These are phyloP conservation scores for Leishmania guyanensis DNA, from an alignment of 208 protist species.

Conservation along the genomic window DNA sequence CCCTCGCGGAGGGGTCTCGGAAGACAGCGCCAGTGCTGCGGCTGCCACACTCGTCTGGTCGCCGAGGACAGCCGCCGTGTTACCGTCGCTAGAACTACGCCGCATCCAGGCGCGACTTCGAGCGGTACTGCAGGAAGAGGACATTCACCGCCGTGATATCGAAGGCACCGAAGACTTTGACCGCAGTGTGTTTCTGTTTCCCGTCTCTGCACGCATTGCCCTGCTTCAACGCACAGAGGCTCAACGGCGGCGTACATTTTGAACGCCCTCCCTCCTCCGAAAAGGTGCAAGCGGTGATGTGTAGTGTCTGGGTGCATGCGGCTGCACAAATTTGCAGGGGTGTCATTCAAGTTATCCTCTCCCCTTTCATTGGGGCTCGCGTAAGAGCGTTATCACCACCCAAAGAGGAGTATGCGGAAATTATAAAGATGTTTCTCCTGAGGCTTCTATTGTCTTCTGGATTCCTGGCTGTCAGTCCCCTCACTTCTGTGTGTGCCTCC, in stretches of 20 bases:
- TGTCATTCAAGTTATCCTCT: background rate
- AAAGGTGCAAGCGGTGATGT: background rate
- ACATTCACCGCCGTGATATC: slow-evolving; percentile 65
- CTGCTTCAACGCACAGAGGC: slow-evolving; percentile 30
- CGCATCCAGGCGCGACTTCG: slow-evolving; percentile 48
- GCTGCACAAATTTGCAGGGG: background rate
- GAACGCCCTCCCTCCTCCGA: background rate
- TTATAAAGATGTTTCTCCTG: background rate
- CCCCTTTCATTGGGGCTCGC: background rate
- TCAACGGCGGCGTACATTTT: slow-evolving; percentile 11
- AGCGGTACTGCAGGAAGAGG: slow-evolving; percentile 57
- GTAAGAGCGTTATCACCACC: background rate
- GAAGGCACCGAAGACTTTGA: slow-evolving; percentile 72
- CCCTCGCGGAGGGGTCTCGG: slow-evolving; percentile 2
- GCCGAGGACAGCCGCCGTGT: background rate
- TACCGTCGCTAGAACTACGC: slow-evolving; percentile 24
- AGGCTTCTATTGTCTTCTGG: background rate
- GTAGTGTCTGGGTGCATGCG: background rate
- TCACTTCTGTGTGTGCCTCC: background rate
- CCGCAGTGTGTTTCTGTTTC: slow-evolving; percentile 55
- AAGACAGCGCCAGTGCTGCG: background rate
- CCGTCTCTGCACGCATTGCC: slow-evolving; percentile 52
- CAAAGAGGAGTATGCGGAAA: background rate
- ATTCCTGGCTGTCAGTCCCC: background rate
- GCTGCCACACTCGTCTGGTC: background rate